Conservation (phyloP, 305 asterid species). For the Fraxinus albicans region DNA sequence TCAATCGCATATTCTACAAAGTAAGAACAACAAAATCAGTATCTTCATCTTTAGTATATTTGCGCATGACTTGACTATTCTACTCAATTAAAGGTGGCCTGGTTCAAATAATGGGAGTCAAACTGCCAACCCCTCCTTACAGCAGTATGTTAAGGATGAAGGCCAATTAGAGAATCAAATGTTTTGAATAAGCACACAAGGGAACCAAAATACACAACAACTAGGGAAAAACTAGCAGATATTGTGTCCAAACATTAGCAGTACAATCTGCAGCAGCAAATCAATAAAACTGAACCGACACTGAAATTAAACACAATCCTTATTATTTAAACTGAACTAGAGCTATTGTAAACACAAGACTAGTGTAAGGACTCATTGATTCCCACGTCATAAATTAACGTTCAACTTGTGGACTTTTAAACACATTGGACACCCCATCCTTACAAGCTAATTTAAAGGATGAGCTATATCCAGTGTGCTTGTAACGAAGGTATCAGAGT, state of each 20-base stretch:
- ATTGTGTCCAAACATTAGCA: not conserved
- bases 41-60: not conserved
- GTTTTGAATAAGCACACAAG: not conserved
- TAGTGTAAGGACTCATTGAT: not conserved
- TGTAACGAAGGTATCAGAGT: not conserved
- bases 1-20: conserved; percentile 28
- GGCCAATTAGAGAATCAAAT: not conserved
- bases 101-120: not conserved
- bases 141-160: not conserved
- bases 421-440: not conserved
- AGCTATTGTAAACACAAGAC: not conserved
- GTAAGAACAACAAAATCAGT: not conserved
- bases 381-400: not conserved
- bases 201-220: not conserved
- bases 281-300: not conserved
- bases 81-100: not conserved
- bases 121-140: not conserved
- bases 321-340: not conserved
- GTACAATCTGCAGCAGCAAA: not conserved
- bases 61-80: not conserved
- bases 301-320: not conserved
- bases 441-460: not conserved
- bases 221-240: not conserved
- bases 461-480: not conserved
- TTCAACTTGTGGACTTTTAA: not conserved